phyloP scores from a whole-genome alignment of 176 grass and related monocot genomes.

The Cenchrus purpureus region DNA sequence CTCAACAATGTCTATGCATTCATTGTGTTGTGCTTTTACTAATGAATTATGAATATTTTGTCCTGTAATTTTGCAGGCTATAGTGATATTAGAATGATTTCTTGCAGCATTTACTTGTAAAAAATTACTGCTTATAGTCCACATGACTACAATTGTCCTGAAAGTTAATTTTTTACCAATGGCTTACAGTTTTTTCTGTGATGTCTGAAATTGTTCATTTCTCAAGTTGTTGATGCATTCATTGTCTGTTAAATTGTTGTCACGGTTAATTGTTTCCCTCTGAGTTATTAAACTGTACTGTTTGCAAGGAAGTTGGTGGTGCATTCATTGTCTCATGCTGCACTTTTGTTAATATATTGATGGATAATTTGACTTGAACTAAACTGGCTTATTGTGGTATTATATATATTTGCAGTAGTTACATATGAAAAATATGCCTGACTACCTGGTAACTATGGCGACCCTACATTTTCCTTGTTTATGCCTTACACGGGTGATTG shows the following conservation, averaged over 20 bases:
- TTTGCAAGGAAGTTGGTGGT: not conserved
- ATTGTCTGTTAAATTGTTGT: not conserved
- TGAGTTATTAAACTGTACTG: not conserved
- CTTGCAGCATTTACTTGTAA: not conserved
- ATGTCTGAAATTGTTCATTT: not conserved
- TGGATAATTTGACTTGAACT: not conserved
- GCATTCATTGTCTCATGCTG: conserved; percentile 4
- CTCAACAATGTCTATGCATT: not conserved
- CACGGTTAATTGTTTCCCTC: not conserved
- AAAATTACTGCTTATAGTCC: not conserved
- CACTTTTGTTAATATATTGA: not conserved
- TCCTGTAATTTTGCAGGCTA: not conserved
- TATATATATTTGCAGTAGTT: not conserved
- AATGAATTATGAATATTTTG: not conserved
- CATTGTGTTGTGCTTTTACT: not conserved
- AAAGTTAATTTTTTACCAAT: not conserved
- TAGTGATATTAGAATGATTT: not conserved
- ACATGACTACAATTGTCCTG: not conserved
- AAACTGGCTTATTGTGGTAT: not conserved
- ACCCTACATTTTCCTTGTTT: not conserved
- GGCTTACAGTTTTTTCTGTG: not conserved
- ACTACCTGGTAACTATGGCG: not conserved
- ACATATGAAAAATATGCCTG: not conserved
- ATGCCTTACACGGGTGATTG: not conserved
- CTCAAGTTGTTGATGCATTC: not conserved